phyloP scores from a whole-genome alignment of 1,284 basidiomycete genomes.

The Apiotrichum mycotoxinovorans region DNA sequence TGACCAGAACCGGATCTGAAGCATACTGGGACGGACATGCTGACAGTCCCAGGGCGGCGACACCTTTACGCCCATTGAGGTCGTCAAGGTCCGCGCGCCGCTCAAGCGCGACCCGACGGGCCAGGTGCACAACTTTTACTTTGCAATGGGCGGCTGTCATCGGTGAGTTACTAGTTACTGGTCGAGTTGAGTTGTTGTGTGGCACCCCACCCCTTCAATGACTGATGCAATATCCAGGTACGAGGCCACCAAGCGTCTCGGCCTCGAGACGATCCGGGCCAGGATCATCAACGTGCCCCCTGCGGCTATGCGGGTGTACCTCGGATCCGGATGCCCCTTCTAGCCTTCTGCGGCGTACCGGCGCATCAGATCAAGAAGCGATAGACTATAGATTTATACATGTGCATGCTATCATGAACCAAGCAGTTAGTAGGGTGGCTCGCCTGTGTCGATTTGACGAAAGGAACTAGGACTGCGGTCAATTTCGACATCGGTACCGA shows the following conservation, averaged over 20 bases:
- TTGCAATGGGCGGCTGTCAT: constrained; percentile 51
- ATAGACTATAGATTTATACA: background rate
- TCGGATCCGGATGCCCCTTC: constrained; percentile 49
- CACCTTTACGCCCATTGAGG: constrained; percentile 50
- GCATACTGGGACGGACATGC: background rate
- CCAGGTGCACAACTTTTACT: constrained; percentile 43
- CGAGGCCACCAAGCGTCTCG: constrained; percentile 49
- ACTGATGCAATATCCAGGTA: constrained; percentile 28
- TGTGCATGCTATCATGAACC: background rate
- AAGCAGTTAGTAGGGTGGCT: too few species aligned
- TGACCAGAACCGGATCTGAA: background rate
- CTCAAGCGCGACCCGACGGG: constrained; percentile 35
- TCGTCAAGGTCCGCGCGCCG: constrained; percentile 44
- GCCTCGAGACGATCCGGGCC: constrained; percentile 43
- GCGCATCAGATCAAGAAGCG: background rate
- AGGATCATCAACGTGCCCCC: constrained; percentile 50
- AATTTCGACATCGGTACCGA: too few species aligned
- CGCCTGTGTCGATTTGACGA: too few species aligned
- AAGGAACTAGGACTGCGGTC: too few species aligned
- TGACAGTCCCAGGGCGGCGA: constrained; percentile 48
- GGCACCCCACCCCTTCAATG: too few species aligned
- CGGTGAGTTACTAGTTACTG: too few species aligned
- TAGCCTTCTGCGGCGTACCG: too few species aligned
- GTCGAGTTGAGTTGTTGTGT: too few species aligned
- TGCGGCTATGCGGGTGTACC: constrained; percentile 43